Conservation (phyloP, 345 rosid genomes). For the Pistacia atlantica region DNA sequence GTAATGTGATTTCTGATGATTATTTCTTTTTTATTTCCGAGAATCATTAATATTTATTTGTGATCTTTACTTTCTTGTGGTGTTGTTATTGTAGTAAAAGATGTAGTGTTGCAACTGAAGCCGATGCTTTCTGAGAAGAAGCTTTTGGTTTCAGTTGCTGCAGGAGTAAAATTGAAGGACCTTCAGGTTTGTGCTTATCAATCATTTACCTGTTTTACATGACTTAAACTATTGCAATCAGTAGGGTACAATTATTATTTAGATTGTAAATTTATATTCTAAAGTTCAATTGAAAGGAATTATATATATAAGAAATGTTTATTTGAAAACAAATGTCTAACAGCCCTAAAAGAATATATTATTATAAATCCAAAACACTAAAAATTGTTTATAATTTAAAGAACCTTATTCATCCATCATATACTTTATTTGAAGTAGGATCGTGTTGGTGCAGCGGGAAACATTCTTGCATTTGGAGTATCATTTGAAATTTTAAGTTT, state of each 20-base stretch:
- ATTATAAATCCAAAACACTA: no score
- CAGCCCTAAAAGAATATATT: no score
- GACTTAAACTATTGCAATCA: background rate
- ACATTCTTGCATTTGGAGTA: background rate
- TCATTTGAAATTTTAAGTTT: background rate
- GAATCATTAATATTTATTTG: background rate
- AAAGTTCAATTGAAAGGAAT: no score
- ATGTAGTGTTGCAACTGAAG: conserved; percentile 59
- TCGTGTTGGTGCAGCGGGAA: background rate
- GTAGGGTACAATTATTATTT: no score
- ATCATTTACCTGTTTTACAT: background rate
- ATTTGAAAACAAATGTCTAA: no score
- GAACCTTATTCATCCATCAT: background rate
- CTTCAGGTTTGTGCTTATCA: conserved; percentile 56
- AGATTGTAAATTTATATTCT: no score
- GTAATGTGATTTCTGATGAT: conserved; percentile 27
- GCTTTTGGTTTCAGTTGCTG: conserved; percentile 92
- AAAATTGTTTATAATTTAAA: no score
- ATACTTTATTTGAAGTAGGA: background rate
- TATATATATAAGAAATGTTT: no score
- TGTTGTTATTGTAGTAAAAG: conserved; percentile 50
- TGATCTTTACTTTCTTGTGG: background rate
- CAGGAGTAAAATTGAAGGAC: conserved; percentile 80
- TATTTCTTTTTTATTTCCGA: background rate
- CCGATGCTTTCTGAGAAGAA: conserved; percentile 62